Conservation (phyloP, 495 filamentous ascomycete species). For the Baudoinia panamericana region DNA sequence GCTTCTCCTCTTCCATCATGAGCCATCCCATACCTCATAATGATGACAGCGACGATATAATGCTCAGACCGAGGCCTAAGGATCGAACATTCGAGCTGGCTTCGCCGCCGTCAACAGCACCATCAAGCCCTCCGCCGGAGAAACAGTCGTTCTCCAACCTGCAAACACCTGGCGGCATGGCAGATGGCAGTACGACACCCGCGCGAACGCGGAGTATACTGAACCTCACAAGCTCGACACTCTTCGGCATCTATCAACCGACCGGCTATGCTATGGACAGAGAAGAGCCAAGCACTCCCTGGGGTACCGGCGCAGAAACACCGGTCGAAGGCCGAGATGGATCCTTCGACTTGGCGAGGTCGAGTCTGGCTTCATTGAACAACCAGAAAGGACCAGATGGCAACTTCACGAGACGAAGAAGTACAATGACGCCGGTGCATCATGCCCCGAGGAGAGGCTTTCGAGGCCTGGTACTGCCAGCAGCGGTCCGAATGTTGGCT, state of each 20-base stretch:
- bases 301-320: conserved; percentile 60
- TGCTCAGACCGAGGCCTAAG: conserved; percentile 14
- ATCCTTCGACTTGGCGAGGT: conserved; percentile 11
- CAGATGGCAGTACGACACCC: conserved; percentile 23
- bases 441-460: conserved; percentile 23
- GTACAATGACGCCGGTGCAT: conserved; percentile 5
- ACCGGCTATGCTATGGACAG: conserved; percentile 39
- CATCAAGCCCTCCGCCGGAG: conserved; percentile 33
- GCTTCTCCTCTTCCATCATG: conserved; percentile 12
- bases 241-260: conserved; percentile 80
- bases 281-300: conserved; percentile 43
- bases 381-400: conserved; percentile 6
- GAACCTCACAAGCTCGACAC: conserved; percentile 78
- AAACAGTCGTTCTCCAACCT: conserved; percentile 28
- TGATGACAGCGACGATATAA: conserved; percentile 8
- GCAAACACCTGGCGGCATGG: conserved; percentile 25
- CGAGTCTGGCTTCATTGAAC: conserved; percentile 1
- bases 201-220: conserved; percentile 58
- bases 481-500: conserved; percentile 43
- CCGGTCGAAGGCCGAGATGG: conserved; percentile 31
- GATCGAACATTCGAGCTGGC: conserved; percentile 15
- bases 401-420: conserved; percentile 2
- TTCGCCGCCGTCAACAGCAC: conserved; percentile 33
- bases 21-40: conserved; percentile 11
- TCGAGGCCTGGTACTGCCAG: conserved; percentile 34